phyloP scores from a whole-genome alignment of 2,329 filamentous ascomycete species.

The Pseudogymnoascus sp. region DNA sequence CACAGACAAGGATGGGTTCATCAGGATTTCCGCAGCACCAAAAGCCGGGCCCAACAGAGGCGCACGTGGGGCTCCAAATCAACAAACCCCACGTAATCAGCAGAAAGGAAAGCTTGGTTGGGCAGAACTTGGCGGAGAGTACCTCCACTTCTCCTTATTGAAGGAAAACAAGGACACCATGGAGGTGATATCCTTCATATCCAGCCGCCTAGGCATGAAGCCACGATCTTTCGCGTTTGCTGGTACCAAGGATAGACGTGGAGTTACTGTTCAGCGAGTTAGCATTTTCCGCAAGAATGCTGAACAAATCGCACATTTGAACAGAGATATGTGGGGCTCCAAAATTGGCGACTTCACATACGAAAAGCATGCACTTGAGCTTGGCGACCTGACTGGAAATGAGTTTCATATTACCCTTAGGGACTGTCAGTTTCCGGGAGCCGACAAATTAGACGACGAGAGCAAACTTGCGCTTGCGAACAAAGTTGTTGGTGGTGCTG shows the following conservation, averaged over 20 bases:
- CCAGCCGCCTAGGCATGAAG: constrained; percentile 48
- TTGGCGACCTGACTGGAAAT: constrained; percentile 81
- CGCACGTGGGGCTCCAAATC: constrained; percentile 15
- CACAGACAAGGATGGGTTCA: constrained; percentile 48
- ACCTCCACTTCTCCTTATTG: constrained; percentile 65
- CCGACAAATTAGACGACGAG: constrained; percentile 39
- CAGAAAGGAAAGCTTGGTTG: constrained; percentile 42
- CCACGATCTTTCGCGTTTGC: constrained; percentile 57
- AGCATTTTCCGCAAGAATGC: constrained; percentile 51
- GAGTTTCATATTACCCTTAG: constrained; percentile 89
- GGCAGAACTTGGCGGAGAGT: constrained; percentile 59
- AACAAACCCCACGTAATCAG: constrained; percentile 17
- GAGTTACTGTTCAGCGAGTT: constrained; percentile 58
- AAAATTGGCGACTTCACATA: constrained; percentile 76
- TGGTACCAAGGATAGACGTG: constrained; percentile 64
- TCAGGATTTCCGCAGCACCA: constrained; percentile 45
- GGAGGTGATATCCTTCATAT: constrained; percentile 57
- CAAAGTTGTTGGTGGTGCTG: constrained; percentile 46
- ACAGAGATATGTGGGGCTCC: constrained; percentile 49
- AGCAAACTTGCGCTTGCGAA: constrained; percentile 37
- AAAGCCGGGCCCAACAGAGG: constrained; percentile 22
- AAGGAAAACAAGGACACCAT: constrained; percentile 75
- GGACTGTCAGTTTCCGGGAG: constrained; percentile 58
- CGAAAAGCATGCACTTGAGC: constrained; percentile 58
- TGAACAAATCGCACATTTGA: constrained; percentile 57